Evolutionary conservation across 495 filamentous ascomycete genomes (phyloP), one percentile per base, ranked within the genome.

Genomic region (Penicillium cinerascens): DNA sequence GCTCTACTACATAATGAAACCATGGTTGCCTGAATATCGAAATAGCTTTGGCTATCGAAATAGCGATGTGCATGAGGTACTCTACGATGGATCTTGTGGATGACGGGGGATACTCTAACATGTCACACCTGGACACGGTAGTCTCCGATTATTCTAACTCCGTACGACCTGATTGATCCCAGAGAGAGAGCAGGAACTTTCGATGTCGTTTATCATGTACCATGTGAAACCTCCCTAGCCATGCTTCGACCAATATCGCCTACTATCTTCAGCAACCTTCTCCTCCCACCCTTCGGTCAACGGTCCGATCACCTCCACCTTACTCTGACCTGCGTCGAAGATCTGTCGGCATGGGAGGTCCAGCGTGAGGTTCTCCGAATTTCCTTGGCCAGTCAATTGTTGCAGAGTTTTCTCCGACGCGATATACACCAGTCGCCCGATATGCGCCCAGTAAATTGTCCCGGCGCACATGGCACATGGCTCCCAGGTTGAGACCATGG

Each of bases 401-500:
- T 67, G 65, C 44, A 80, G 58, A 49, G 72, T 68, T 48, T 72
- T 71, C 61, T 81, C 78, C 44, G 73, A 73, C 10, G 76, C 77
- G 25, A 77, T 71, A 56, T 81, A 81, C 23, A 81, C 68, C 51
- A 82, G 60, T 6, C 78, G 65, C 9, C 78, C 79, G 37, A 81
- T 82, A 55, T 80, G 74, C 49, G 78, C 77, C 78, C 79, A 82
- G 61, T 81, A 73, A 23, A 69, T 66, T 10, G 69, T 71, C 13
- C 64, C 67, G 45, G 68, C 69, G 52, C 79, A 81, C 78, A 81
- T 81, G 16, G 75, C 78, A 56, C 78, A 81, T 6, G 78, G 79
- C 56, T 82, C 78, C 78, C 79, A 82, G 6, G 78, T 80, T 15
- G 72, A 75, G 18, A 80, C 70, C 21, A 81, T 61, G 2, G 79